Evolutionary conservation across 176 grass and related monocot species (phyloP).

Genomic region (Eleusine coracana): DNA sequence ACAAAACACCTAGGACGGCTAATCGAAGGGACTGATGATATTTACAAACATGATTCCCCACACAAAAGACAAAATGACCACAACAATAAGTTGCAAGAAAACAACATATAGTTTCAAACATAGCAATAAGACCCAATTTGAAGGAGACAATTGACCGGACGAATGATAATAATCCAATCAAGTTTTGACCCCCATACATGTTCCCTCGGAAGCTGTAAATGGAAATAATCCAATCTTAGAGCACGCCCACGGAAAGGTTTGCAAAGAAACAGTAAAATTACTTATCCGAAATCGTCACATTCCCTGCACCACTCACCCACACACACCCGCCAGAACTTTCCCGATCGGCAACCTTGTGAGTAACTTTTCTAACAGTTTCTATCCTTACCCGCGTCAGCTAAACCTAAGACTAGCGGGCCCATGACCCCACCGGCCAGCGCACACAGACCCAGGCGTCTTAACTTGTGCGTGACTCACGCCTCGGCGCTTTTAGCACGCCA

Average conservation of each 20-base stretch:
- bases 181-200: background rate
- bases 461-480: conserved; percentile 21
- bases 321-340: conserved; percentile 46
- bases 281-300: conserved; percentile 39
- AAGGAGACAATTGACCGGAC: background rate
- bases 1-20: background rate
- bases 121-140: background rate
- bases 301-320: conserved; percentile 33
- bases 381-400: background rate
- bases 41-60: background rate
- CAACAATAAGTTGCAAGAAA: background rate
- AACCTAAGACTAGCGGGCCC: background rate
- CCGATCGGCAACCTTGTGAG: background rate
- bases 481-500: conserved; percentile 11
- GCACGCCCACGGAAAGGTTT: background rate
- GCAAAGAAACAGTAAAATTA: background rate
- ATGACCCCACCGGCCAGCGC: conserved; percentile 15
- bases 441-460: conserved; percentile 6
- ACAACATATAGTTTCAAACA: background rate
- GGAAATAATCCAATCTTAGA: background rate
- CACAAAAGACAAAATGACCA: background rate
- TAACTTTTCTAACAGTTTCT: background rate
- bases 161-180: background rate
- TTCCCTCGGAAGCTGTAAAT: background rate
- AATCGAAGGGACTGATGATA: background rate